Percentiles rank a stretch among this genome's conserved stretches.
Evolutionary conservation across 2,329 filamentous ascomycete genomes (phyloP).

Genomic region (Zymoseptoria pseudotritici): DNA sequence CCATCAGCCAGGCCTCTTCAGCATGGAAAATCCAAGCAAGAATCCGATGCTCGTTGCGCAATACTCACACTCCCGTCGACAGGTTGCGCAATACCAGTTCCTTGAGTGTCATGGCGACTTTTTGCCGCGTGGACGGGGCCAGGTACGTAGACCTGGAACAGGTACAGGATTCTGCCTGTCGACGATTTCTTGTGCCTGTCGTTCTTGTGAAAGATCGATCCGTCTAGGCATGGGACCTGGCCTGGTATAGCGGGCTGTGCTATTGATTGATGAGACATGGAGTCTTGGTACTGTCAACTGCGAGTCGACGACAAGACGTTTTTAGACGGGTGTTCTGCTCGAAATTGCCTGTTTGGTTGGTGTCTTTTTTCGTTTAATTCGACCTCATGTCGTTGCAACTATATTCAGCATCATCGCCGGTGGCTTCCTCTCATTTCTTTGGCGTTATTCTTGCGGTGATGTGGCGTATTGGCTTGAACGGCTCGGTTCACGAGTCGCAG

Average conservation of each 20-base stretch:
- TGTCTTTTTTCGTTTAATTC: too few species aligned
- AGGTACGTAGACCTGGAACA: neutral
- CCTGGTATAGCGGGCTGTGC: neutral
- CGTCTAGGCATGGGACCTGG: neutral
- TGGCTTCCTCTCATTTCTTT: too few species aligned
- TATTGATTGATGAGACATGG: neutral
- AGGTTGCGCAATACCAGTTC: neutral
- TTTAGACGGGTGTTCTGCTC: neutral
- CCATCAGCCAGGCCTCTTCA: neutral
- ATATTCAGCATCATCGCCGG: too few species aligned
- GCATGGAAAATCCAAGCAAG: neutral
- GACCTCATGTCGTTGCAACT: too few species aligned
- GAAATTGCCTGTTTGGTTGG: too few species aligned
- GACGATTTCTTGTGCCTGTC: too few species aligned
- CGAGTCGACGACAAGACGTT: neutral
- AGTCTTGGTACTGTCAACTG: neutral
- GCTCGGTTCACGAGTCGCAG: too few species aligned
- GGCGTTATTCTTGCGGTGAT: too few species aligned
- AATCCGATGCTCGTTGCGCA: too few species aligned
- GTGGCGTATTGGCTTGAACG: too few species aligned
- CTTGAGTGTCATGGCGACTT: neutral
- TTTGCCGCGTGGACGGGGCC: neutral
- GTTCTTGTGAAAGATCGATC: neutral
- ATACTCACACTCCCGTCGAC: too few species aligned
- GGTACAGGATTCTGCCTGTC: neutral